phyloP scores from a whole-genome alignment of 2,329 filamentous ascomycete species.

The Colletotrichum sp. region DNA sequence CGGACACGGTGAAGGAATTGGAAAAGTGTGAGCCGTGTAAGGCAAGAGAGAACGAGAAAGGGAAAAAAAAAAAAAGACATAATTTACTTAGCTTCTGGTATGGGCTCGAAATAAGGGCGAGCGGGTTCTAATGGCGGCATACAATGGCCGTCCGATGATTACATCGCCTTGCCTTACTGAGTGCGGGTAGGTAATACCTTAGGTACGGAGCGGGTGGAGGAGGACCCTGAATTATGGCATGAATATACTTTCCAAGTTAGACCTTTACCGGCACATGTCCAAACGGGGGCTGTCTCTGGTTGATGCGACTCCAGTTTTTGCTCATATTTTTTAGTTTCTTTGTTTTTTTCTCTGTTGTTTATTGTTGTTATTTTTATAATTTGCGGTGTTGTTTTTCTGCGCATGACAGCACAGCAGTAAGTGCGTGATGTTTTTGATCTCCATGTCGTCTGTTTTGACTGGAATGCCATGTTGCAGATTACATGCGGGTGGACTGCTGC shows the following conservation, averaged over 20 bases:
- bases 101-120: neutral
- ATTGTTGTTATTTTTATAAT: neutral
- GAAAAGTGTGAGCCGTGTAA: neutral
- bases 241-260: neutral
- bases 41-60: neutral
- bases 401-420: neutral
- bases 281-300: conserved; percentile 3
- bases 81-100: neutral
- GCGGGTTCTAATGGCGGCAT: neutral
- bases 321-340: neutral
- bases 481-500: neutral
- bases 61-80: neutral
- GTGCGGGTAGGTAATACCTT: neutral
- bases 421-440: neutral
- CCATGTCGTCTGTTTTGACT: neutral
- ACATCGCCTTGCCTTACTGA: neutral
- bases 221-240: conserved; percentile 17
- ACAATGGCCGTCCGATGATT: neutral
- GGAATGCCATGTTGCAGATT: neutral
- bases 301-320: neutral
- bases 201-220: neutral
- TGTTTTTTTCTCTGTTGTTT: neutral
- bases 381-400: neutral
- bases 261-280: neutral
- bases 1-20: neutral